Evolutionary conservation across 306 rosid species (phyloP), one percentile per base, ranked within the genome.

Genomic region (Spatholobus suberectus): DNA sequence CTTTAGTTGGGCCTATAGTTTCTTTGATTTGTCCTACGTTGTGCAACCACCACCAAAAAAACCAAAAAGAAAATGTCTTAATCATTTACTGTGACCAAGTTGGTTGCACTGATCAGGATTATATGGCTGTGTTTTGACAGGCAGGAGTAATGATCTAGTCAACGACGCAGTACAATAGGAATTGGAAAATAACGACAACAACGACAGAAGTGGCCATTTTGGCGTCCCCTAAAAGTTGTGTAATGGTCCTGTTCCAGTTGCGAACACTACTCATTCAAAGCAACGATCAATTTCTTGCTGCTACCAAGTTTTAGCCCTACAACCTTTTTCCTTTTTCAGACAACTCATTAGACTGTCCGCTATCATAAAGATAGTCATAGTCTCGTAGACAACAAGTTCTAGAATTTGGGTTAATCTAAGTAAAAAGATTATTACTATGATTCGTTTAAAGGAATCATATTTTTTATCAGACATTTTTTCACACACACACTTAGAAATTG

Each of bases 141-240:
- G 37, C 24, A 57, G 17, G 58, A 44, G 32, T n/a, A 34, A 49
- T 13, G 52, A 78, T 40, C 41, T 38, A 43, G 40, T 44, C 1
- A 44, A 62, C 62, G 40, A 24, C 46, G 32, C 6, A 8, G 44
- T 41, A n/a, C 35, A 12, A 63, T 43, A 13, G 21, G 5, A 8
- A 10, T 8, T 49, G 24, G 49, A 75, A 6, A 29, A 59, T 34
- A 77, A 62, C 13, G 4, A 24, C 4, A 57, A 32, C 77, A 11
- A 43, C n/a, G 15, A 12, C 1, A 21, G 11, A 46, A 49, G 18
- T 23, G 66, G 29, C 23, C 78, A 26, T 15, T 76, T 83, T 83
- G 68, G 67, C 62, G 15, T 58, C 44, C 37, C 72, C 78, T 34
- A n/a, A 58, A 77, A 77, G 21, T 61, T 58, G 86, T 35, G 15